Evolutionary conservation across 2,329 filamentous ascomycete species (phyloP).

Genomic region (Trichoderma sp.): DNA sequence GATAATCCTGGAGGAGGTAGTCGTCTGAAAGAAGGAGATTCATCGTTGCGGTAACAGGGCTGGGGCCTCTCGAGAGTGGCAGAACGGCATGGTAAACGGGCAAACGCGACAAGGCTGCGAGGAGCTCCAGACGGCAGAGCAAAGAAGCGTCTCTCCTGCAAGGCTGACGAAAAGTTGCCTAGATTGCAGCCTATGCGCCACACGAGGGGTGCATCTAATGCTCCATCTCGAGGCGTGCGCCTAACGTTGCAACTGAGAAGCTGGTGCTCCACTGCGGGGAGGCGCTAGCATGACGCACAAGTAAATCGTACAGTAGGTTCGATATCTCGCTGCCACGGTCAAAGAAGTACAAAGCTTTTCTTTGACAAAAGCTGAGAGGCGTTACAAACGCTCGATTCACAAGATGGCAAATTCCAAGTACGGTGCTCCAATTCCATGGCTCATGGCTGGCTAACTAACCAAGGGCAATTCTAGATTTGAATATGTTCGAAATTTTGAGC

Average conservation of each 20-base stretch:
- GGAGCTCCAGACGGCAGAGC: slow-evolving; percentile 14
- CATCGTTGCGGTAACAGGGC: slow-evolving; percentile 43
- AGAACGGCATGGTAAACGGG: slow-evolving; percentile 26
- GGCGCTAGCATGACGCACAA: slow-evolving; percentile 35
- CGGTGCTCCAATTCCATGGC: slow-evolving; percentile 36
- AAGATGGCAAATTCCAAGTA: slow-evolving; percentile 61
- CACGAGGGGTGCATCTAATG: slow-evolving; percentile 11
- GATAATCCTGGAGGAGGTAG: slow-evolving; percentile 75
- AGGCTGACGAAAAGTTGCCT: slow-evolving; percentile 36
- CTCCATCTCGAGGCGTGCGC: slow-evolving; percentile 8
- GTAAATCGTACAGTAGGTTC: slow-evolving; percentile 5
- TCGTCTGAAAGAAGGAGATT: slow-evolving; percentile 64
- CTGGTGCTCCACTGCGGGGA: slow-evolving; percentile 27
- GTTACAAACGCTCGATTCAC: background rate
- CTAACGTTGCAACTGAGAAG: slow-evolving; percentile 4
- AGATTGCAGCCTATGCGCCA: slow-evolving; percentile 16
- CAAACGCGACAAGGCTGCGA: slow-evolving; percentile 26
- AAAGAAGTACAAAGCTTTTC: slow-evolving; percentile 19
- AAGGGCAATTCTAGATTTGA: slow-evolving; percentile 73
- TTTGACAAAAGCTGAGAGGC: background rate
- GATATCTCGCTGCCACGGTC: background rate
- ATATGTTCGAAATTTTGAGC: slow-evolving; percentile 91
- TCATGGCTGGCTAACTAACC: background rate
- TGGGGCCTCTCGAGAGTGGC: slow-evolving; percentile 26
- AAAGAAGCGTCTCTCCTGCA: slow-evolving; percentile 31